phyloP scores from a whole-genome alignment of 2,329 filamentous ascomycete species.

The Trichoderma sp. region DNA sequence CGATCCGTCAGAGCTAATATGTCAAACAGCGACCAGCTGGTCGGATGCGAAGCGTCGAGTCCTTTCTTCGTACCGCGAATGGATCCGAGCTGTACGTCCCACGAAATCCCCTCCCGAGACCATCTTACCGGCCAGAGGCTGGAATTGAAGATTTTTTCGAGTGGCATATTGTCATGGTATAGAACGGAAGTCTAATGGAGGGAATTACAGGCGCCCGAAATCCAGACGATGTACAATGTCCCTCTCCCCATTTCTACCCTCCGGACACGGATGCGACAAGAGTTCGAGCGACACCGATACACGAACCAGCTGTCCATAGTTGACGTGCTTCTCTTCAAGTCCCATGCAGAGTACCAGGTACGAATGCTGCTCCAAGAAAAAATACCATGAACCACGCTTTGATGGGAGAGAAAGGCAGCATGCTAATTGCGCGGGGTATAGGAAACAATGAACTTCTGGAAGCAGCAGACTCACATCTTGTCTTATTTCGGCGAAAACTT shows the following conservation, averaged over 20 bases:
- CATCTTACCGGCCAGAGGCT: neutral
- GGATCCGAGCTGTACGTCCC: conserved; percentile 86
- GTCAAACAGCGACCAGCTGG: conserved; percentile 75
- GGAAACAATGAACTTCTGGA: conserved; percentile 99
- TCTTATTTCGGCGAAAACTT: conserved; percentile 89
- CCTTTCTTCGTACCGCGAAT: conserved; percentile 85
- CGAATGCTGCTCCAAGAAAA: conserved; percentile 20
- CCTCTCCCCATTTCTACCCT: conserved; percentile 83
- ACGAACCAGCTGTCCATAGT: conserved; percentile 85
- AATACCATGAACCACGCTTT: neutral
- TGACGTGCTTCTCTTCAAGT: conserved; percentile 87
- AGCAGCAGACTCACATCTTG: conserved; percentile 92
- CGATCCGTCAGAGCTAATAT: conserved; percentile 35
- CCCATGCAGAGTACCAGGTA: conserved; percentile 92
- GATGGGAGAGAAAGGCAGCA: neutral
- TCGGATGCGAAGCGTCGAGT: conserved; percentile 83
- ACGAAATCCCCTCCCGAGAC: neutral
- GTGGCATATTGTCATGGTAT: neutral
- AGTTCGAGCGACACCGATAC: conserved; percentile 94
- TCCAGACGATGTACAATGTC: conserved; percentile 95
- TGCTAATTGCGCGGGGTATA: conserved; percentile 36
- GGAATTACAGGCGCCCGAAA: conserved; percentile 75
- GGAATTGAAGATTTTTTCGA: neutral
- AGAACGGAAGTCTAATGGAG: neutral
- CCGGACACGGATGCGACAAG: conserved; percentile 90